Evolutionary conservation across 2,329 filamentous ascomycete genomes (phyloP).

Genomic region (Chrysosporium queenslandicum): DNA sequence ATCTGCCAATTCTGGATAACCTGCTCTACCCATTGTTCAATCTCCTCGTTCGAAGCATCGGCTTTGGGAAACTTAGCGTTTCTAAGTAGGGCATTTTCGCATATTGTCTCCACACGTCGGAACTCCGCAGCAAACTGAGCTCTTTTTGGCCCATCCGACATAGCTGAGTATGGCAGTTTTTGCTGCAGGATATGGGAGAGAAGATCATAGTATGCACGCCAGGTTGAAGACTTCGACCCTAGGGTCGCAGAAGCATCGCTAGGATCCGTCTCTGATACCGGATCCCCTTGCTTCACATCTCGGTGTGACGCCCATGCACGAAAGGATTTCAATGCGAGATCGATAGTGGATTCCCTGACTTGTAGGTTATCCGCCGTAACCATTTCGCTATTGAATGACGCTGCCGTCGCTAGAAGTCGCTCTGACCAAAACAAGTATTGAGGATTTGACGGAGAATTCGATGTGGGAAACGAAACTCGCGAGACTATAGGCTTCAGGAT

Average conservation of each 20-base stretch:
- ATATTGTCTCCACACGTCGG: slow-evolving; percentile 66
- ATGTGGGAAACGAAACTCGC: slow-evolving; percentile 42
- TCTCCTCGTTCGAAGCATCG: slow-evolving; percentile 63
- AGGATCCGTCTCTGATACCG: slow-evolving; percentile 16
- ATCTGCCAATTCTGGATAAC: slow-evolving; percentile 79
- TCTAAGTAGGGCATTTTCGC: slow-evolving; percentile 65
- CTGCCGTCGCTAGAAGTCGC: slow-evolving; percentile 63
- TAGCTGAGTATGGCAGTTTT: slow-evolving; percentile 28
- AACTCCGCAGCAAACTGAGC: slow-evolving; percentile 64
- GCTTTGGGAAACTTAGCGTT: slow-evolving; percentile 80
- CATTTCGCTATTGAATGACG: slow-evolving; percentile 55
- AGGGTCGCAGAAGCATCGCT: slow-evolving; percentile 18
- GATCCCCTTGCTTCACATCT: slow-evolving; percentile 26
- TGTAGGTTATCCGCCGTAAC: slow-evolving; percentile 22
- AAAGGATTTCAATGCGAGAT: slow-evolving; percentile 40
- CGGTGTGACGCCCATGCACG: slow-evolving; percentile 37
- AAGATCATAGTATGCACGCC: slow-evolving; percentile 74
- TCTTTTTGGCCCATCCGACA: slow-evolving; percentile 37
- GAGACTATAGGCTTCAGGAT: slow-evolving; percentile 58
- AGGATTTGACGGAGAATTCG: slow-evolving; percentile 41
- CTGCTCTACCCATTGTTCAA: slow-evolving; percentile 71
- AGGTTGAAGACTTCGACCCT: slow-evolving; percentile 46
- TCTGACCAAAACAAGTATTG: slow-evolving; percentile 72
- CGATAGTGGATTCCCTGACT: slow-evolving; percentile 23
- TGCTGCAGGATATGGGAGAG: slow-evolving; percentile 66